These are phyloP conservation scores for Leccinum fuscescens DNA, from an alignment of 1,284 basidiomycete species.

Conservation along the genomic window DNA sequence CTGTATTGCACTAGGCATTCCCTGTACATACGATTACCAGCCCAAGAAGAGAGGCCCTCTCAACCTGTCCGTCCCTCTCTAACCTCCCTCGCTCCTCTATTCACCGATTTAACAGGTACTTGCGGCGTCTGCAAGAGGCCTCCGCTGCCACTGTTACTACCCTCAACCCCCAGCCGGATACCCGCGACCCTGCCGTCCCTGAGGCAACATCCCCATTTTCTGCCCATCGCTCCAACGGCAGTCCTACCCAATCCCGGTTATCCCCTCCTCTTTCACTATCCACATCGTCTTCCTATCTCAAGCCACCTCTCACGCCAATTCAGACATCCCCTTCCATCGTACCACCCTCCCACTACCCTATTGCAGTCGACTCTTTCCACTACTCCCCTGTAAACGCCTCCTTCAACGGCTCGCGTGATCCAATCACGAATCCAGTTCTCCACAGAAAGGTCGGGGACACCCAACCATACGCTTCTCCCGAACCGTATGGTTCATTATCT, in stretches of 20 bases:
- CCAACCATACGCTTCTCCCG: conserved; percentile 44
- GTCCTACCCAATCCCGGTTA: conserved; percentile 48
- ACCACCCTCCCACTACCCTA: conserved; percentile 68
- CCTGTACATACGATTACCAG: conserved; percentile 88
- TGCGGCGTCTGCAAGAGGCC: conserved; percentile 75
- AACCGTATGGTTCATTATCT: conserved; percentile 59
- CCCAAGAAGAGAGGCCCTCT: conserved; percentile 90
- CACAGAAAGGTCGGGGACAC: conserved; percentile 44
- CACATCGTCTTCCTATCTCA: conserved; percentile 51
- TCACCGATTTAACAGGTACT: conserved; percentile 48
- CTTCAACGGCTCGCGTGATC: conserved; percentile 33
- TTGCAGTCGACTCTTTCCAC: conserved; percentile 64
- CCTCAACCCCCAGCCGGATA: conserved; percentile 31
- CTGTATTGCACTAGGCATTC: conserved; percentile 76
- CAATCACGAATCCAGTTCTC: conserved; percentile 28
- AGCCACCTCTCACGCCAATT: conserved; percentile 46
- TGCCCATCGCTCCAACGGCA: conserved; percentile 40
- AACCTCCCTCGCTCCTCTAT: background rate
- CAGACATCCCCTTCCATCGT: conserved; percentile 40
- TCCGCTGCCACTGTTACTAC: conserved; percentile 63
- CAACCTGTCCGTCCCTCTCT: conserved; percentile 62
- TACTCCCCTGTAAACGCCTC: conserved; percentile 40
- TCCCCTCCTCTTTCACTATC: conserved; percentile 47
- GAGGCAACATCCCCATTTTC: conserved; percentile 52
- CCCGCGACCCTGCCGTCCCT: conserved; percentile 34